Conservation (phyloP, 805 yeast species). For the Monosporozyma siamensis region DNA sequence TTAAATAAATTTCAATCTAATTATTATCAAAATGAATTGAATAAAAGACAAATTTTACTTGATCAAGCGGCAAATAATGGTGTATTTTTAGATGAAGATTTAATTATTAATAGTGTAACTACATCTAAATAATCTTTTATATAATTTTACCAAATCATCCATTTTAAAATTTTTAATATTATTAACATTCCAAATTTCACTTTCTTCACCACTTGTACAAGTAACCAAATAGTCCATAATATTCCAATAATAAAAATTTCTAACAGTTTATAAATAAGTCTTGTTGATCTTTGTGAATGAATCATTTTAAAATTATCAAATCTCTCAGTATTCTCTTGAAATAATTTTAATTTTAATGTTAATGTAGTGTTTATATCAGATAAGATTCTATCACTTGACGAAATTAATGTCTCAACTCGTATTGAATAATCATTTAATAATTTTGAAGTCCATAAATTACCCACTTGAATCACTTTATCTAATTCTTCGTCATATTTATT, state of each 20-base stretch:
- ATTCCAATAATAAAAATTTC: slow-evolving; percentile 23
- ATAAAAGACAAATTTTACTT: slow-evolving; percentile 30
- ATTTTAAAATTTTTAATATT: slow-evolving; percentile 13
- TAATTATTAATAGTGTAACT: neutral
- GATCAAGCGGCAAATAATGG: slow-evolving; percentile 41
- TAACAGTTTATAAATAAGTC: slow-evolving; percentile 18
- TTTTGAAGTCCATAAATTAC: slow-evolving; percentile 27
- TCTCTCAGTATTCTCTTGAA: slow-evolving; percentile 28
- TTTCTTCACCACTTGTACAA: slow-evolving; percentile 18
- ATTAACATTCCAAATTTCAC: slow-evolving; percentile 12
- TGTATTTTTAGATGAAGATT: slow-evolving; percentile 31
- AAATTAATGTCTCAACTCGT: slow-evolving; percentile 50
- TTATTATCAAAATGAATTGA: slow-evolving; percentile 27
- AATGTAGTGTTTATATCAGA: slow-evolving; percentile 68
- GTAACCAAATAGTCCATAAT: slow-evolving; percentile 26
- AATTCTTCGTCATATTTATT: slow-evolving; percentile 19
- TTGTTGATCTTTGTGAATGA: slow-evolving; percentile 17
- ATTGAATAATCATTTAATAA: slow-evolving; percentile 35
- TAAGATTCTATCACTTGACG: slow-evolving; percentile 56
- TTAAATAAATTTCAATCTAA: slow-evolving; percentile 30
- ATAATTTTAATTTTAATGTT: slow-evolving; percentile 43
- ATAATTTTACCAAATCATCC: slow-evolving; percentile 20
- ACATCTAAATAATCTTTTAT: neutral
- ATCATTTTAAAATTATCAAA: slow-evolving; percentile 19
- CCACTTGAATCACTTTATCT: slow-evolving; percentile 20